phyloP scores from a whole-genome alignment of 164 flowering plant species.

The grape (Vitis vinifera) region ASM3070453v1 NC_081810.1:9262501-9263000 shows the following conservation, averaged over 20 bases:
- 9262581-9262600: slow-evolving; percentile 22
- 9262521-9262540: slow-evolving; percentile 28
- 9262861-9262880: slow-evolving; percentile 4
- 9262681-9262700: no score
- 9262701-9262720: no score
- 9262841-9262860: slow-evolving; percentile 7
- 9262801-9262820: not conserved
- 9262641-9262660: no score
- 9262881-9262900: slow-evolving; percentile 10
- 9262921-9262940: not conserved
- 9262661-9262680: no score
- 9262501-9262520: slow-evolving; percentile 26
- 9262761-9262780: not conserved
- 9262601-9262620: slow-evolving; percentile 19
- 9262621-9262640: no score
- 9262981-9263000: no score
- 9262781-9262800: not conserved
- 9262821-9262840: slow-evolving; percentile 8
- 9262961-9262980: no score
- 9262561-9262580: slow-evolving; percentile 9
- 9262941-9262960: not conserved
- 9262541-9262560: slow-evolving; percentile 18
- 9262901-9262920: not conserved
- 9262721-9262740: slow-evolving; percentile 12
- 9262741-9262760: slow-evolving; percentile 10